Evolutionary conservation across 768 basidiomycete genomes (phyloP), one percentile per base, ranked within the genome.

Genomic region (Candolleomyces aberdarensis): DNA sequence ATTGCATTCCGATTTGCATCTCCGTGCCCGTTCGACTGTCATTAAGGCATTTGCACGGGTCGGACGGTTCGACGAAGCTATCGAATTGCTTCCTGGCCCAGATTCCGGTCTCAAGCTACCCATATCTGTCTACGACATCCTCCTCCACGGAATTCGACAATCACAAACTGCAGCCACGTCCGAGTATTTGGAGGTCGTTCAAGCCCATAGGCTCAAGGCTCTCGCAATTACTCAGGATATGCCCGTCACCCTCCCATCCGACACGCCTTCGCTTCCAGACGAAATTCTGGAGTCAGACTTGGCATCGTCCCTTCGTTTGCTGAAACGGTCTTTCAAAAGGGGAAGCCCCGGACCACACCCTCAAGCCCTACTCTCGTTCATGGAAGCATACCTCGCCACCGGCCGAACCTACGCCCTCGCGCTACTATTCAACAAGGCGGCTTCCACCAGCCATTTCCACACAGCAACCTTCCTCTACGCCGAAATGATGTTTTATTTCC

Each of bases 401-500:
- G 78, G 76, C 0, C 70, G 77, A 26, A 73, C 67, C 7, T 64
- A 64, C 5, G 77, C 75, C 0, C 66, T 81, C 7, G 61, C 64
- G 9, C 62, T 74, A 11, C 69, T 82, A 5, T 71, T 77, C 44
- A 68, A 70, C 20, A 65, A 71, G 19, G 75, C 70, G 8, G 64
- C 74, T 32, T 67, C 68, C 10, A 55, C 59, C 19, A 62, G 66
- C 44, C 65, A 63, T 53, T 57, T 57, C 36, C 60, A 62, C 14
- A 66, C 70, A 22, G 62, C 67, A n/a, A 60, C 64, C 15, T 77
- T 76, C 52, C 49, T 78, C 20, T 72, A 77, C 52, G 76, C 76
- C 1, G 79, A 83, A 64, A 79, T 83, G 78, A 62, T 79, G n/a
- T 76, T 73, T 62, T 78, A 81, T 60, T 67, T 68, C 6, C 71